Base-by-base conservation (phyloP, 306 rosid genomes). In the Fragaria iinumae region DNA sequence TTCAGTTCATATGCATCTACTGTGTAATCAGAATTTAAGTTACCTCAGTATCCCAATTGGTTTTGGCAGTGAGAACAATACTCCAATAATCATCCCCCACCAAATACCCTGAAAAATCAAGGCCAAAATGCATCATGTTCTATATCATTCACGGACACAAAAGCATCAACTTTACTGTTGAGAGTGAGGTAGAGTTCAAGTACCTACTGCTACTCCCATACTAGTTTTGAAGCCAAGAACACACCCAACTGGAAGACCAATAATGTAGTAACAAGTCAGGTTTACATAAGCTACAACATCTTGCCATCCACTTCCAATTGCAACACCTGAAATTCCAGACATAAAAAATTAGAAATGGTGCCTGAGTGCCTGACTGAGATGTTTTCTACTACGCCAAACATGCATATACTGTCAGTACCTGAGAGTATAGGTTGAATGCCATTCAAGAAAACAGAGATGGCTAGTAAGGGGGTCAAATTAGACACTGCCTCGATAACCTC, bases 231-330 rank as follows among this genome's bases (percentile, higher is more conserved):
- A 89, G 59, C 88, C 93, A 83, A 91, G 89, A 81, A 81, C 73
- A 82, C 93, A 89, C 41, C 93, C 96, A 79, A 91, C 71, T 23
- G 92, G 84, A 16, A 89, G 88, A 75, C 93, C 96, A 78, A 91
- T 83, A 2, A 80, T 27, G 67, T 91, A 27, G 27, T 27, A 27
- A 62, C 82, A 73, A 38, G 77, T 79, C 57, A 91, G 83, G 82
- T 91, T 91, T 14, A 91, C 92, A 81, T 91, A 91, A 65, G 92
- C 93, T 44, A 91, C 92, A n/a, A 87, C 75, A 25, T 55, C 90
- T 84, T 91, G 96, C 96, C 96, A 89, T 84, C 93, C 92, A 74
- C 90, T 89, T 76, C 93, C 96, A 87, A 91, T 84, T 63, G 96
- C 96, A 75, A 89, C 92, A 12, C 90, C 96, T 90, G 75, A 73